A percentile compares a stretch with the other conserved stretches of the same genome.
These are phyloP conservation scores for Botrytis paeoniae DNA, from an alignment of 2,329 filamentous ascomycete genomes.

Conservation along the genomic window DNA sequence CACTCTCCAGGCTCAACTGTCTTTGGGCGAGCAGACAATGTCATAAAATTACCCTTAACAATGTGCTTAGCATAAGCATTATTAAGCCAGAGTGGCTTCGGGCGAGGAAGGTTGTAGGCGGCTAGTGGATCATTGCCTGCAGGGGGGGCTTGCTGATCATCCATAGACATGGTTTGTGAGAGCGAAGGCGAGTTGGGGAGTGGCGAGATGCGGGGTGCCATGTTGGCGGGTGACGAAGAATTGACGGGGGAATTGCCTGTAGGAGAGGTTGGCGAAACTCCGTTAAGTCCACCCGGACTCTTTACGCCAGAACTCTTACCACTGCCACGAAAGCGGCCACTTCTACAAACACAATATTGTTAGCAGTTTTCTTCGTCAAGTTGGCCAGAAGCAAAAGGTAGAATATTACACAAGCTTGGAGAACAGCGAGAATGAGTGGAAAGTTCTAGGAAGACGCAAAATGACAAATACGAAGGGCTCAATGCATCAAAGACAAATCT, in stretches of 20 bases:
- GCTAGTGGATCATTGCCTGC: constrained; percentile 51
- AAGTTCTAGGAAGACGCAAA: background rate
- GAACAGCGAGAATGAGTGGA: background rate
- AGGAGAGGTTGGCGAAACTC: constrained; percentile 49
- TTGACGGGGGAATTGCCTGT: constrained; percentile 45
- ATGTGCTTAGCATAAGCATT: constrained; percentile 77
- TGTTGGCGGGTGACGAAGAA: constrained; percentile 48
- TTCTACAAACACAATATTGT: constrained; percentile 41
- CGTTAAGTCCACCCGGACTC: constrained; percentile 49
- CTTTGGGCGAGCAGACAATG: constrained; percentile 85
- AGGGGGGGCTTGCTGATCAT: constrained; percentile 46
- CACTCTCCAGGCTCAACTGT: constrained; percentile 93
- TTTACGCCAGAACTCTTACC: constrained; percentile 52
- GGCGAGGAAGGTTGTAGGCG: constrained; percentile 62
- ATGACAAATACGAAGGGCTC: background rate
- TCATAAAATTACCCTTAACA: constrained; percentile 97
- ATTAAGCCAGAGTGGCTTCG: constrained; percentile 71
- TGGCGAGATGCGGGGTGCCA: constrained; percentile 58
- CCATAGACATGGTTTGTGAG: constrained; percentile 65
- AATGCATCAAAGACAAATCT: background rate
- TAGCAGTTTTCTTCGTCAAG: constrained; percentile 22
- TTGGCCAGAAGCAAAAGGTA: background rate
- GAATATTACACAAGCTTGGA: background rate
- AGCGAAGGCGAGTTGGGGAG: constrained; percentile 62
- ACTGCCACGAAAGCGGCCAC: constrained; percentile 57